phyloP scores from a whole-genome alignment of 2,329 filamentous ascomycete genomes.

The Talaromyces sp. region DNA sequence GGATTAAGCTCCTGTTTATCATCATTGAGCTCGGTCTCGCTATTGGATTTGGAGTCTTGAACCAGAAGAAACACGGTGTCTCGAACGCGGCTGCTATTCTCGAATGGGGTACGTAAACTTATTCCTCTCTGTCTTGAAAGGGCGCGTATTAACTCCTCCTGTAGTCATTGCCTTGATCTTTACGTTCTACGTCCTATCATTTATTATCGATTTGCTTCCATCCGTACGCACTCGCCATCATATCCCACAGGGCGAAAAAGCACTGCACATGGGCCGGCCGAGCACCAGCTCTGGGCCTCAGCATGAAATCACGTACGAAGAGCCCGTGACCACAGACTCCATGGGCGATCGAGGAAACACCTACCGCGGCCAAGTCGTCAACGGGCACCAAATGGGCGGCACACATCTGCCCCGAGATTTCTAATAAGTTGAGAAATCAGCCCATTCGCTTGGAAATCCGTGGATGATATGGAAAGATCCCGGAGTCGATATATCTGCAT shows the following conservation, averaged over 20 bases:
- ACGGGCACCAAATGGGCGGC: neutral
- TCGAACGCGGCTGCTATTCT: slow-evolving; percentile 67
- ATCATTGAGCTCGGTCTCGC: slow-evolving; percentile 69
- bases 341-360: slow-evolving; percentile 30
- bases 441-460: neutral
- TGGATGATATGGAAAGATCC: neutral
- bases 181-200: slow-evolving; percentile 82
- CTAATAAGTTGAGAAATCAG: neutral
- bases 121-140: neutral
- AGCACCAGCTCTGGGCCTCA: slow-evolving; percentile 16
- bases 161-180: slow-evolving; percentile 72
- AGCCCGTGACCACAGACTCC: slow-evolving; percentile 39
- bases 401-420: slow-evolving; percentile 6
- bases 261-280: slow-evolving; percentile 25
- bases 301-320: slow-evolving; percentile 29
- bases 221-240: slow-evolving; percentile 59
- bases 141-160: neutral
- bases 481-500: neutral
- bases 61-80: slow-evolving; percentile 43
- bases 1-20: slow-evolving; percentile 82
- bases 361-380: slow-evolving; percentile 20
- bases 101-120: slow-evolving; percentile 58
- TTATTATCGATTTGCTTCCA: slow-evolving; percentile 81
- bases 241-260: slow-evolving; percentile 38
- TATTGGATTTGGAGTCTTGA: slow-evolving; percentile 61